These are phyloP conservation scores for Lanmaoa pseudosensibilis DNA, from an alignment of 768 basidiomycete species.

Conservation along the genomic window DNA sequence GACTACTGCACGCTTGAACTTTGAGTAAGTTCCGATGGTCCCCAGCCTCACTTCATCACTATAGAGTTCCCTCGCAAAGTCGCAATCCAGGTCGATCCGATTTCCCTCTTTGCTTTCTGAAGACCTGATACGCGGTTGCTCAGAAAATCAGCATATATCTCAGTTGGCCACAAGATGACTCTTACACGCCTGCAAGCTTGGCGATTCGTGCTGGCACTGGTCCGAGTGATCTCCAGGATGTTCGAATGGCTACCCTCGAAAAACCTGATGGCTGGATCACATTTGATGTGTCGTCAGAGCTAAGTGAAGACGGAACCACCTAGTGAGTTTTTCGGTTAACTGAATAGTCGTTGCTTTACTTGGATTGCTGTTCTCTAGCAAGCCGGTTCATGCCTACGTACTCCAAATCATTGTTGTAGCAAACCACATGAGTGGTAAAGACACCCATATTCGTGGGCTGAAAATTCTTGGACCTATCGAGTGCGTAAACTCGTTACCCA, in stretches of 20 bases:
- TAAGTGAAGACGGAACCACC: slow-evolving; percentile 75
- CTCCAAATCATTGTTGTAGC: slow-evolving; percentile 87
- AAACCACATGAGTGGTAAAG: slow-evolving; percentile 98
- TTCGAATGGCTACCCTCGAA: slow-evolving; percentile 78
- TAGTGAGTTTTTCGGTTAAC: slow-evolving; percentile 50
- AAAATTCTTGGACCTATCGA: slow-evolving; percentile 82
- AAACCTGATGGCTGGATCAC: slow-evolving; percentile 96
- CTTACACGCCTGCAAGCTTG: slow-evolving; percentile 92
- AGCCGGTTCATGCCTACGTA: slow-evolving; percentile 85
- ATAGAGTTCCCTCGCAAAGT: slow-evolving; percentile 91
- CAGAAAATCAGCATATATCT: slow-evolving; percentile 89
- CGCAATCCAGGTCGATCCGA: slow-evolving; percentile 68
- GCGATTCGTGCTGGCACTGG: slow-evolving; percentile 92
- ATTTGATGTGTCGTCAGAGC: slow-evolving; percentile 79
- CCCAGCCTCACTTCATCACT: slow-evolving; percentile 95
- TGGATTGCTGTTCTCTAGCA: slow-evolving; percentile 44
- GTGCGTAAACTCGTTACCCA: slow-evolving; percentile 41
- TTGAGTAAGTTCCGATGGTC: slow-evolving; percentile 76
- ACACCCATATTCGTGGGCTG: slow-evolving; percentile 94
- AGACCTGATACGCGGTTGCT: neutral
- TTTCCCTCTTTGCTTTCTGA: neutral
- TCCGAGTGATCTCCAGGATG: slow-evolving; percentile 88
- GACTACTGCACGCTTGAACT: neutral
- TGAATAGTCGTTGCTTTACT: neutral
- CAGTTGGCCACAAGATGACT: slow-evolving; percentile 84